A percentile compares a stretch with the other conserved stretches of the same genome.
Conservation (phyloP, 805 yeast species). For the Groenewaldozyma salmanticensis region DNA sequence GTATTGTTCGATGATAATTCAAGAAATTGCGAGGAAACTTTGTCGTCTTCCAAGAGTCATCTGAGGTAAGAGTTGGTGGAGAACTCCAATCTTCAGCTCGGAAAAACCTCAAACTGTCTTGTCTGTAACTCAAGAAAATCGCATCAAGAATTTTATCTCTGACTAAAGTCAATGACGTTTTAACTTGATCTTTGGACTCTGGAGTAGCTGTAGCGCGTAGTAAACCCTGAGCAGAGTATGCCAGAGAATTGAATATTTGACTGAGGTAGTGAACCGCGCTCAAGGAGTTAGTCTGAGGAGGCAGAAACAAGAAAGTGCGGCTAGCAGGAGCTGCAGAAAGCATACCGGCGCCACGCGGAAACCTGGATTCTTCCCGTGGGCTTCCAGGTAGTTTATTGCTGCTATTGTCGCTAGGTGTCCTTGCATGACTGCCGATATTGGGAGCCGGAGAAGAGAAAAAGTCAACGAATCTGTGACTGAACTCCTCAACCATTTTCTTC, state of each 20-base stretch:
- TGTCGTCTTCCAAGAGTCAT: constrained; percentile 14
- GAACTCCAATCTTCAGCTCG: constrained; percentile 35
- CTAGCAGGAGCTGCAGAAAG: not conserved
- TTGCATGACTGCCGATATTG: not conserved
- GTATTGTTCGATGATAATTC: constrained; percentile 31
- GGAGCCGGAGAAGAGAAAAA: constrained; percentile 16
- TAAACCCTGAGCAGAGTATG: constrained; percentile 33
- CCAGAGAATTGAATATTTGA: constrained; percentile 30
- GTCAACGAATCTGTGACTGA: constrained; percentile 20
- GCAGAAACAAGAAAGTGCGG: constrained; percentile 44
- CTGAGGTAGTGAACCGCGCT: constrained; percentile 47
- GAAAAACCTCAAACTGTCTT: constrained; percentile 35
- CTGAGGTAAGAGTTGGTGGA: constrained; percentile 8
- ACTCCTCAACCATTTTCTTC: constrained; percentile 29
- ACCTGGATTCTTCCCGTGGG: too few species aligned
- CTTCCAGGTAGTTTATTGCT: not conserved
- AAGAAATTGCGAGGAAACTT: constrained; percentile 31
- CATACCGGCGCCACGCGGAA: not conserved
- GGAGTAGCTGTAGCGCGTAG: constrained; percentile 36
- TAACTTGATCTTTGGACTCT: constrained; percentile 29
- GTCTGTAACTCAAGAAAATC: constrained; percentile 41
- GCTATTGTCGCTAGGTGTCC: not conserved
- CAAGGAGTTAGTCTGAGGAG: constrained; percentile 55
- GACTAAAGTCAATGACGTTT: constrained; percentile 29
- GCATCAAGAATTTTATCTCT: constrained; percentile 38